These are phyloP conservation scores for Passalora sequoiae DNA, from an alignment of 2,329 filamentous ascomycete genomes.

Conservation along the genomic window DNA sequence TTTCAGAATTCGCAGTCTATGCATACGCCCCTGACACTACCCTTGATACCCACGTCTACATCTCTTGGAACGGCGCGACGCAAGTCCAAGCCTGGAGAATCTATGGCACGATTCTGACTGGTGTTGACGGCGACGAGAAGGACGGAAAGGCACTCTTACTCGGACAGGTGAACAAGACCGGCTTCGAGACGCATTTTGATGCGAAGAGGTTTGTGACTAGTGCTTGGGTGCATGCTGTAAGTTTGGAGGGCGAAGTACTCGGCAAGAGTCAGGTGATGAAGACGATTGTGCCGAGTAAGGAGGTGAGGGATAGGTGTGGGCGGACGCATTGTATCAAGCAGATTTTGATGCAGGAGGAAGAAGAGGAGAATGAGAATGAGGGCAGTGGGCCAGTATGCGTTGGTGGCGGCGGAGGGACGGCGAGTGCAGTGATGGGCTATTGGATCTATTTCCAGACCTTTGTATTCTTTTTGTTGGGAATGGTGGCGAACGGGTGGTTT, in stretches of 20 bases:
- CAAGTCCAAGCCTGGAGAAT: not conserved
- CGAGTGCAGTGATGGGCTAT: not conserved
- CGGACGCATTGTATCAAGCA: conserved; percentile 3
- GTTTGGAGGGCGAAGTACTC: conserved; percentile 2
- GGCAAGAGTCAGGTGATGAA: conserved; percentile 1
- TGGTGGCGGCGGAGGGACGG: not conserved
- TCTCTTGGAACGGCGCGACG: conserved; percentile 2
- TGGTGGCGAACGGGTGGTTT: not conserved
- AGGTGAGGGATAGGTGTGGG: not conserved
- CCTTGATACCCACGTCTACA: not conserved
- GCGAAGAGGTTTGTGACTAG: not conserved
- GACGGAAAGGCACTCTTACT: not conserved
- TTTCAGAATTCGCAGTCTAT: conserved; percentile 5
- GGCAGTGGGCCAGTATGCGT: not conserved
- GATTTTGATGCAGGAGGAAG: not conserved
- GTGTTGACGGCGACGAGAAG: not conserved
- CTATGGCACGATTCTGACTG: not conserved
- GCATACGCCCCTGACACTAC: not conserved
- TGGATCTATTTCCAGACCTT: not conserved
- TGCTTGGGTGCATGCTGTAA: conserved; percentile 7
- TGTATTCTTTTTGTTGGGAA: not conserved
- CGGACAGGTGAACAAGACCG: not conserved
- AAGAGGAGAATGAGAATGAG: not conserved
- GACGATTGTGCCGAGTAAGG: conserved; percentile 3
- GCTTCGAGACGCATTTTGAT: conserved; percentile 10